A percentile compares a stretch with the other conserved stretches of the same genome.
Evolutionary conservation across 495 filamentous ascomycete genomes (phyloP).

Genomic region (Halenospora varia): DNA sequence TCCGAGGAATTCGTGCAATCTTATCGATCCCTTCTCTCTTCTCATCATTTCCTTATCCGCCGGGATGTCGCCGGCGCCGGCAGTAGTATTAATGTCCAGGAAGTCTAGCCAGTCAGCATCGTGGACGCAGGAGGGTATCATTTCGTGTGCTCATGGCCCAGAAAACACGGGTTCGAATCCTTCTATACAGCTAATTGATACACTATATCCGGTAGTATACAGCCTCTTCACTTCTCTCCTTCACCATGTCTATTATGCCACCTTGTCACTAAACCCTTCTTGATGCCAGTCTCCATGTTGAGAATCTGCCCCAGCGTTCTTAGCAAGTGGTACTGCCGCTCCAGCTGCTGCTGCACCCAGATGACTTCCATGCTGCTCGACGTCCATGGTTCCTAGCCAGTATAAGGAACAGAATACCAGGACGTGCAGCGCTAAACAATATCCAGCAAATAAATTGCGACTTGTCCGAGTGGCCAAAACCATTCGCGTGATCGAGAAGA

Average conservation of each 20-base stretch:
- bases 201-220: not conserved
- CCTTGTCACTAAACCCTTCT: conserved; percentile 44
- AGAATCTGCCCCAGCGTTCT: conserved; percentile 33
- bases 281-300: conserved; percentile 59
- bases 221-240: not conserved
- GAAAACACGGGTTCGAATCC: too few relatives aligned
- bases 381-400: conserved; percentile 65
- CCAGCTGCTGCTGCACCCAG: conserved; percentile 37
- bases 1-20: too few relatives aligned
- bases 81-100: too few relatives aligned
- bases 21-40: too few relatives aligned
- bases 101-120: too few relatives aligned
- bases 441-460: conserved; percentile 91
- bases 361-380: conserved; percentile 50
- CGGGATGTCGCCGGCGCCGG: too few relatives aligned
- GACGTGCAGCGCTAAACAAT: conserved; percentile 85
- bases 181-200: too few relatives aligned
- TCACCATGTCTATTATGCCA: conserved; percentile 3
- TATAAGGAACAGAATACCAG: conserved; percentile 84
- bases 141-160: not conserved
- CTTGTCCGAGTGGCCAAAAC: conserved; percentile 87
- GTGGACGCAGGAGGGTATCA: too few relatives aligned
- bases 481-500: conserved; percentile 87
- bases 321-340: conserved; percentile 35
- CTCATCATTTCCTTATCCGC: too few relatives aligned